Percentiles rank a stretch among this genome's conserved stretches.
phyloP scores from a whole-genome alignment of 1,284 basidiomycete species.

The Trichosporon asahii region DNA sequence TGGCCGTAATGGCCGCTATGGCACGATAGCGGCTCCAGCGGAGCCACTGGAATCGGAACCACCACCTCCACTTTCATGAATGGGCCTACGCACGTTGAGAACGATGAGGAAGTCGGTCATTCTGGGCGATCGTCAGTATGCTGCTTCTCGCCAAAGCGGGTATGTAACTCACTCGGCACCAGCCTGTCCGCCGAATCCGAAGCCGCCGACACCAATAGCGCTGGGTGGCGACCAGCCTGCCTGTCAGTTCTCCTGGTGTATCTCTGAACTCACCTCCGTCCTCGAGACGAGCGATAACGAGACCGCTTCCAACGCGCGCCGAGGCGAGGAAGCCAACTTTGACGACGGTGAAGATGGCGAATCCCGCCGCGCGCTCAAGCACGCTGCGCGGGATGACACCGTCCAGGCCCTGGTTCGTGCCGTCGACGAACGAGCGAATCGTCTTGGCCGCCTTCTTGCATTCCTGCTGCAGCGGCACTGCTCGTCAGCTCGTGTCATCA shows the following conservation, averaged over 20 bases:
- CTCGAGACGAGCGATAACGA: conserved; percentile 81
- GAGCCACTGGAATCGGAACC: neutral
- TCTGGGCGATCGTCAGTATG: conserved; percentile 62
- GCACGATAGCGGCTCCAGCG: neutral
- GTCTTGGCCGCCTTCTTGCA: conserved; percentile 57
- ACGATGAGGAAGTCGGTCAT: conserved; percentile 94
- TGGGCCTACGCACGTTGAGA: conserved; percentile 64
- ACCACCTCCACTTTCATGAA: neutral
- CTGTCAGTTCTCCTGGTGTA: conserved; percentile 16
- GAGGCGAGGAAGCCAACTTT: conserved; percentile 59
- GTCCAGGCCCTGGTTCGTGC: conserved; percentile 52
- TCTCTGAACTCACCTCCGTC: conserved; percentile 67
- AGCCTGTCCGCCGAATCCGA: conserved; percentile 76
- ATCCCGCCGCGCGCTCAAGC: conserved; percentile 53
- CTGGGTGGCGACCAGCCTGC: conserved; percentile 88
- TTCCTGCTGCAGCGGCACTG: conserved; percentile 55
- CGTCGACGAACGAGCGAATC: conserved; percentile 53
- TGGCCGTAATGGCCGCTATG: conserved; percentile 12
- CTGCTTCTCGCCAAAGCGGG: conserved; percentile 33
- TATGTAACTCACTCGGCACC: conserved; percentile 54
- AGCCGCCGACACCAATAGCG: conserved; percentile 90
- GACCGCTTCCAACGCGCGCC: conserved; percentile 73
- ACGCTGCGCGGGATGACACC: conserved; percentile 53
- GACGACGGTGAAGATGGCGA: conserved; percentile 59
- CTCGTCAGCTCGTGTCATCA: conserved; percentile 2